Percentiles rank a stretch among this genome's conserved stretches.
Conservation (phyloP, 2,329 filamentous ascomycete species). For the Xylaria sp. region DNA sequence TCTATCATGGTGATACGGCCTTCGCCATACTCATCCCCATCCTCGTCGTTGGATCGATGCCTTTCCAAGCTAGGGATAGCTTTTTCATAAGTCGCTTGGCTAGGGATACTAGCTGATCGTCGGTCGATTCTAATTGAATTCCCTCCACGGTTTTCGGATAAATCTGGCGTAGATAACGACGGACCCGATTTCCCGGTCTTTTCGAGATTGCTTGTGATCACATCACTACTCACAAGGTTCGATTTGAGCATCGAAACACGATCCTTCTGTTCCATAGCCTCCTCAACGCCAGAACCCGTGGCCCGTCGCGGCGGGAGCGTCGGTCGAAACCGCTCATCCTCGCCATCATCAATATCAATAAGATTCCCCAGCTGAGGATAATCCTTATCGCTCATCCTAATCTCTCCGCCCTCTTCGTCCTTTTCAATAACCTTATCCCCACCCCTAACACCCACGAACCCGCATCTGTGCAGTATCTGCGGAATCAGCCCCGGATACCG, state of each 20-base stretch:
- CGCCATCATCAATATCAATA: conserved; percentile 55
- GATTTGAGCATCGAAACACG: conserved; percentile 35
- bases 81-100: neutral
- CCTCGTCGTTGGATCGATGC: conserved; percentile 12
- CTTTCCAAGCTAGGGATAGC: neutral
- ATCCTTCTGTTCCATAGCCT: conserved; percentile 42
- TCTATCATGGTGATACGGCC: conserved; percentile 52
- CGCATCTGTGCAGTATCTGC: conserved; percentile 63
- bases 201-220: neutral
- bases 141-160: neutral
- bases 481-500: conserved; percentile 62
- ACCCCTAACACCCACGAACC: conserved; percentile 59
- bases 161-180: neutral
- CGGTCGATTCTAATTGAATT: neutral
- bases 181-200: conserved; percentile 11
- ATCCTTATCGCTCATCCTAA: conserved; percentile 49
- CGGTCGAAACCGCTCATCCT: conserved; percentile 5
- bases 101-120: neutral
- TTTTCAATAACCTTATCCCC: conserved; percentile 59
- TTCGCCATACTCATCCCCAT: conserved; percentile 43
- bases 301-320: conserved; percentile 37
- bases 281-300: conserved; percentile 42
- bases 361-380: conserved; percentile 50
- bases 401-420: conserved; percentile 50
- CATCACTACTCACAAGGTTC: conserved; percentile 27